phyloP scores from a whole-genome alignment of 2,329 filamentous ascomycete species.

The Fusarium annulatum region DNA sequence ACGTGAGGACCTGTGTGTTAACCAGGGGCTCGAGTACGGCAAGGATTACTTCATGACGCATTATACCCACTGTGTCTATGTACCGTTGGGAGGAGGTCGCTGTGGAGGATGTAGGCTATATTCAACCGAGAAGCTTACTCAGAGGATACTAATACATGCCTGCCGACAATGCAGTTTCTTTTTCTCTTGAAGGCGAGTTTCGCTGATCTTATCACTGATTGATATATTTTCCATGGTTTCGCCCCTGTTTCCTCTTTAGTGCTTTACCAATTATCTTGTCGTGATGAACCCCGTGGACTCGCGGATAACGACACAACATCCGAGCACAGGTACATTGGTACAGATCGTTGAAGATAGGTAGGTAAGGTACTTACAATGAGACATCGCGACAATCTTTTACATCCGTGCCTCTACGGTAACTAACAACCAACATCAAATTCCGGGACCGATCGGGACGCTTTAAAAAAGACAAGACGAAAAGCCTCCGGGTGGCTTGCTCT shows the following conservation, averaged over 20 bases:
- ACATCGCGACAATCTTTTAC: neutral
- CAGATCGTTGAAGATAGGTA: neutral
- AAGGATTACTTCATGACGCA: neutral
- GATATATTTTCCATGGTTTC: neutral
- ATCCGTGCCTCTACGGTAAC: neutral
- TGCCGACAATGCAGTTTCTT: neutral
- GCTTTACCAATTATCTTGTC: neutral
- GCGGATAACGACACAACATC: neutral
- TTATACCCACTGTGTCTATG: constrained; percentile 7
- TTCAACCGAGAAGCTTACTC: neutral
- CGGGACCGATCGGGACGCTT: constrained; percentile 20
- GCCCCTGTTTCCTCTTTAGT: neutral
- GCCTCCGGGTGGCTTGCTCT: constrained; percentile 8
- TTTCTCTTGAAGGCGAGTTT: neutral
- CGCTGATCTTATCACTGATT: neutral
- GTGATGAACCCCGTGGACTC: neutral
- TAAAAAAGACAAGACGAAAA: constrained; percentile 22
- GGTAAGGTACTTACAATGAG: too few relatives aligned
- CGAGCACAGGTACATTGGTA: neutral
- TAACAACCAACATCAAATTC: constrained; percentile 8
- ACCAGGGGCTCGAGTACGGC: neutral
- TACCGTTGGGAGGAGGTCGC: constrained; percentile 4
- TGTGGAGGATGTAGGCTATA: constrained; percentile 18
- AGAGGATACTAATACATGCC: neutral
- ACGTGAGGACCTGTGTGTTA: neutral